phyloP scores from a whole-genome alignment of 441 rosid genomes.

The Populus hybrid region DNA sequence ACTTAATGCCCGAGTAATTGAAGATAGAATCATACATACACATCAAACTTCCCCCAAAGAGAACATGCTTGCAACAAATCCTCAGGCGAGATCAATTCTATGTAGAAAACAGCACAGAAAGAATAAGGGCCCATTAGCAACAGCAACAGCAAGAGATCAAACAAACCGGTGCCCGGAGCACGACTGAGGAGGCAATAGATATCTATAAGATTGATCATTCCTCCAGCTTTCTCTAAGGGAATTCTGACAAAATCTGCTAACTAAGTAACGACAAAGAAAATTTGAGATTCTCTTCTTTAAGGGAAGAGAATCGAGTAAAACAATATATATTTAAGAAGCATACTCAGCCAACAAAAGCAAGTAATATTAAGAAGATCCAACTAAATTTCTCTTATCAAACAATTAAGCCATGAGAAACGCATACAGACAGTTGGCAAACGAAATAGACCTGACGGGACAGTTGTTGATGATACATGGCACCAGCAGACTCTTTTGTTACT shows the following conservation, averaged over 20 bases:
- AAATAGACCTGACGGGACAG: constrained; percentile 78
- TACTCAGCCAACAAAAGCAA: background rate
- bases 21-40: constrained; percentile 51
- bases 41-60: constrained; percentile 92
- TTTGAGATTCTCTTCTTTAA: constrained; percentile 14
- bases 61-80: constrained; percentile 92
- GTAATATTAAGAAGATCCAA: background rate
- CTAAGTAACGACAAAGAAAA: constrained; percentile 34
- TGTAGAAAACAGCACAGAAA: constrained; percentile 19
- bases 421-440: background rate
- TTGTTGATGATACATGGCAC: constrained; percentile 89
- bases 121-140: background rate
- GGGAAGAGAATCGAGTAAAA: constrained; percentile 1
- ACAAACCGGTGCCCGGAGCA: constrained; percentile 91
- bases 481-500: constrained; percentile 89
- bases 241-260: constrained; percentile 90
- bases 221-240: constrained; percentile 86
- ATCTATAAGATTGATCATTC: constrained; percentile 92
- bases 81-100: constrained; percentile 93
- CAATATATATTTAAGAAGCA: background rate
- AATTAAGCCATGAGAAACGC: background rate
- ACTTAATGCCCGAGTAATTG: background rate
- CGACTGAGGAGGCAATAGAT: constrained; percentile 89
- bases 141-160: background rate
- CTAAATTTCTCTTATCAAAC: background rate